Conservation (phyloP, 192 early-diverging fungal genomes). For the Radiomyces spectabilis region DNA sequence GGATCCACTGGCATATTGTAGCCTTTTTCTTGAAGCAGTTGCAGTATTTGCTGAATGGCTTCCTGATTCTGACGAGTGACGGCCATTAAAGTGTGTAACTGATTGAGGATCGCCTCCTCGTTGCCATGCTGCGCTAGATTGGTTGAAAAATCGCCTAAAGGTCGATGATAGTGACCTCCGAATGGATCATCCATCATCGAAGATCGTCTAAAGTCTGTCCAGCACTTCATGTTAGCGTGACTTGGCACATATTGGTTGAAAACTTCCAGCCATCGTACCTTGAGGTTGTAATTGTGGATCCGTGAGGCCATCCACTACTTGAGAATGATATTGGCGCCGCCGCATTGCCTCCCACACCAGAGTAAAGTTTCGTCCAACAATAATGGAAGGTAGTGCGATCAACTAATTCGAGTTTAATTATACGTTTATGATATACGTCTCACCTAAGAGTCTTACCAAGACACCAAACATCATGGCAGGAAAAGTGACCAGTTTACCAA, state of each 20-base stretch:
- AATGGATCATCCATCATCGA: too few relatives aligned
- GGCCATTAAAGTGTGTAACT: neutral
- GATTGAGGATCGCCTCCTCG: neutral
- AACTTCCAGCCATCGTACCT: too few relatives aligned
- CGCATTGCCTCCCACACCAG: slow-evolving; percentile 75
- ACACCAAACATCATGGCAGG: slow-evolving; percentile 81
- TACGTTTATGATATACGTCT: too few relatives aligned
- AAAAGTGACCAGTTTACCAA: slow-evolving; percentile 73
- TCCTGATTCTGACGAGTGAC: slow-evolving; percentile 1
- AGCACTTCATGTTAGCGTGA: too few relatives aligned
- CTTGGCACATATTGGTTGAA: too few relatives aligned
- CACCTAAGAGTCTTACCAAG: slow-evolving; percentile 40
- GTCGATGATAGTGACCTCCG: too few relatives aligned
- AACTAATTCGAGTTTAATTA: too few relatives aligned
- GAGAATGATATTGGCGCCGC: slow-evolving; percentile 8
- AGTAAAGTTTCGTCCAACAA: slow-evolving; percentile 77
- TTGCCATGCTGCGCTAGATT: too few relatives aligned
- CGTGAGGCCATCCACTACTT: neutral
- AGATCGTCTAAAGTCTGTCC: too few relatives aligned
- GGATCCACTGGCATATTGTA: neutral
- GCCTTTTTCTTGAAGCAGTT: neutral
- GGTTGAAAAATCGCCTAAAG: too few relatives aligned
- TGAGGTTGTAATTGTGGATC: too few relatives aligned
- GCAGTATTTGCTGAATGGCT: neutral
- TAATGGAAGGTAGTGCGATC: slow-evolving; percentile 78